Conservation (phyloP, 2,329 filamentous ascomycete genomes). For the Curvularia sp. region DNA sequence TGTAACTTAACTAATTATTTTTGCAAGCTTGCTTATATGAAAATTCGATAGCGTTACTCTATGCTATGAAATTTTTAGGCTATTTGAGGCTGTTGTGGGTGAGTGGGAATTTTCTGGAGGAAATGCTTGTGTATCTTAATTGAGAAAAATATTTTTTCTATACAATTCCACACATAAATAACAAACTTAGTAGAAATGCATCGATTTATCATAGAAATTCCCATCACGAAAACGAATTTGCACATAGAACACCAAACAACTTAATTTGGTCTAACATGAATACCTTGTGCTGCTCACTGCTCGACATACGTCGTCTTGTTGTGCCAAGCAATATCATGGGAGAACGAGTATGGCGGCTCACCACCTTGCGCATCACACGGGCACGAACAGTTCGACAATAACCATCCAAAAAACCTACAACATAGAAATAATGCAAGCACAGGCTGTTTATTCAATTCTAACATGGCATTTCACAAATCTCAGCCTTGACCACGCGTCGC, state of each 20-base stretch:
- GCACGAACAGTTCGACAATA: neutral
- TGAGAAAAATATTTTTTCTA: neutral
- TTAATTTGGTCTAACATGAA: no score
- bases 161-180: no score
- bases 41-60: fast-evolving
- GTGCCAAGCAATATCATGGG: neutral
- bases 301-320: neutral
- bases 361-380: neutral
- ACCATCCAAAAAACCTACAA: neutral
- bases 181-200: neutral
- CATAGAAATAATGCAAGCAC: no score
- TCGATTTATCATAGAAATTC: no score
- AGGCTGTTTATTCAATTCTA: no score
- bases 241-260: no score
- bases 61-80: fast-evolving
- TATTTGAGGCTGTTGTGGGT: neutral
- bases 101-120: neutral
- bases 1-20: neutral
- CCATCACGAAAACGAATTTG: no score
- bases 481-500: neutral
- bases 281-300: neutral
- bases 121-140: neutral
- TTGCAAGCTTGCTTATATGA: fast-evolving
- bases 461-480: neutral
- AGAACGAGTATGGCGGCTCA: neutral